Evolutionary conservation across 805 yeast genomes (phyloP).

Genomic region (Starmera pachycereana): DNA sequence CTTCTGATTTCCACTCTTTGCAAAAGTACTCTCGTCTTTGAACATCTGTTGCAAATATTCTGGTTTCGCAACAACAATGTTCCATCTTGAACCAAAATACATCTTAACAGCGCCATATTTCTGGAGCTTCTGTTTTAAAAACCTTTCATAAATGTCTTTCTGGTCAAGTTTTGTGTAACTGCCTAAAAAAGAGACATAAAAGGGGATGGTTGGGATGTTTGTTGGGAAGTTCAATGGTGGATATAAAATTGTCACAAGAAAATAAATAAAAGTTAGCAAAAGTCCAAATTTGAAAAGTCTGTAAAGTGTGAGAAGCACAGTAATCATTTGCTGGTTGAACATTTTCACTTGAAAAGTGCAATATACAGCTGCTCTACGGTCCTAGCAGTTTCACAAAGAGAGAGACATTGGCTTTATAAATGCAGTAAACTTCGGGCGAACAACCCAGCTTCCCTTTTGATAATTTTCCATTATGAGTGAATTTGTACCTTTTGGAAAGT

Average conservation of each 20-base stretch:
- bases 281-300: background rate
- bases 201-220: constrained; percentile 52
- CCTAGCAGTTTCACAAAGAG: too few species aligned
- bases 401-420: too few species aligned
- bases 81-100: constrained; percentile 55
- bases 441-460: too few species aligned
- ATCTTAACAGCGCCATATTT: constrained; percentile 48
- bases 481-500: too few species aligned
- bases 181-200: constrained; percentile 43
- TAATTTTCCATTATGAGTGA: too few species aligned
- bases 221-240: constrained; percentile 44
- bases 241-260: constrained; percentile 10
- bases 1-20: constrained; percentile 50
- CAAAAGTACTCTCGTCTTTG: constrained; percentile 38
- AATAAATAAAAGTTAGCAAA: background rate
- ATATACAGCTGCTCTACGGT: too few species aligned
- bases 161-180: constrained; percentile 36
- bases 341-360: too few species aligned
- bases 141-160: constrained; percentile 31
- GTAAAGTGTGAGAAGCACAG: too few species aligned
- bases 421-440: too few species aligned
- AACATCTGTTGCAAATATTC: constrained; percentile 34
- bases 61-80: constrained; percentile 41
- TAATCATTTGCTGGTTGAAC: too few species aligned
- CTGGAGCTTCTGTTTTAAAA: constrained; percentile 34